Evolutionary conservation across 352 stramenopile species (phyloP), one percentile per base, ranked within the genome.

Genomic region (Globisporangium nodosum): DNA sequence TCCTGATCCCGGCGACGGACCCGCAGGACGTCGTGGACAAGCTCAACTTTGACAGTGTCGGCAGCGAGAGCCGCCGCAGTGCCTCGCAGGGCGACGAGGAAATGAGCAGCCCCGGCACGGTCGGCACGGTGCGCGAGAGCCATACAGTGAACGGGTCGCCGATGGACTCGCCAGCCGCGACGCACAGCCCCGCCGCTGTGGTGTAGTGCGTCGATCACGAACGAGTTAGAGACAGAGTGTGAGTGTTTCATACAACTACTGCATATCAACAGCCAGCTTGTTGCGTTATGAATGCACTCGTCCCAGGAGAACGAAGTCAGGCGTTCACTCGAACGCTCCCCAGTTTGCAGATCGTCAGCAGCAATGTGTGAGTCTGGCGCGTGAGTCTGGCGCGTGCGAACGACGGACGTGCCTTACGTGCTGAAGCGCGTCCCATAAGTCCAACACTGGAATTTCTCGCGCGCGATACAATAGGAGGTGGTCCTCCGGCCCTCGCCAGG

Each of bases 1-100:
- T 88, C 62, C 63, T 94, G 15, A 92, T 96, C 49, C 78, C 84
- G 27, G 58, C 68, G 2, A 79, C 72, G n/a, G 85, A 93, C 51
- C 81, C 80, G 4, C 85, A 94, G 51, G 76, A 85, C 48, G 78
- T 93, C 35, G 80, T 90, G 1, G 78, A 92, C 30, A 69, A 84
- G 55, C 62, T 90, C 31, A 73, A 88, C 57, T 90, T 87, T 39
- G 74, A 67, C 48, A 60, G 46, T 0, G 60, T 71, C 31, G 55
- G 54, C 43, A 43, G 54, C 31, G 24, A 2, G 18, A 77, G 62
- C 52, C 56, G 42, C 12, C 35, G 31, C 20, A 57, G n/a, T 5
- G 54, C 61, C 13, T 54, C 61, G 11, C 58, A 65, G 24, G 68
- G 61, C 20, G 64, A 39, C 13, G 73, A 79, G 15, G 61, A 76